phyloP scores from a whole-genome alignment of 352 stramenopile genomes.

The Globisporangium parvum region DNA sequence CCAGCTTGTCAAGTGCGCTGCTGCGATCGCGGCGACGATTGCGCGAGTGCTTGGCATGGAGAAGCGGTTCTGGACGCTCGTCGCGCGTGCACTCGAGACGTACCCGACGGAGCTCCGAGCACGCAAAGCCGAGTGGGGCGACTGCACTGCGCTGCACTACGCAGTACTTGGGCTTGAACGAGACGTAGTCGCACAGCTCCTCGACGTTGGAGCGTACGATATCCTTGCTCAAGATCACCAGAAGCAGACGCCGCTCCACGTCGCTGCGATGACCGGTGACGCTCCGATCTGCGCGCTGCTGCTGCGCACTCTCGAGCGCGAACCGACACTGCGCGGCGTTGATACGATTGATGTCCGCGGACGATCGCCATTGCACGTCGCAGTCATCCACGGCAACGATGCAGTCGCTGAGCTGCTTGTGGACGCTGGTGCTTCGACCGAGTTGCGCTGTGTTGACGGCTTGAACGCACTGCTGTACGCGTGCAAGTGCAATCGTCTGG shows the following conservation, averaged over 20 bases:
- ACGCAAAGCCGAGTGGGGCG: slow-evolving; percentile 31
- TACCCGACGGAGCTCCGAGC: slow-evolving; percentile 22
- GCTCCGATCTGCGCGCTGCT: slow-evolving; percentile 32
- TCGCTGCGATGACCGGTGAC: slow-evolving; percentile 38
- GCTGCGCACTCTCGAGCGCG: slow-evolving; percentile 26
- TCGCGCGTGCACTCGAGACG: slow-evolving; percentile 25
- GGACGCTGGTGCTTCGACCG: slow-evolving; percentile 27
- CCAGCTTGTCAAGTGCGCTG: slow-evolving; percentile 29
- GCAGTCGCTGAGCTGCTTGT: slow-evolving; percentile 30
- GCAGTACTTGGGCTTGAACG: slow-evolving; percentile 36
- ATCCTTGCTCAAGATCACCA: slow-evolving; percentile 33
- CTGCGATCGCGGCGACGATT: slow-evolving; percentile 31
- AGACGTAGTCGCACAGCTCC: slow-evolving; percentile 25
- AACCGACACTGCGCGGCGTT: not conserved
- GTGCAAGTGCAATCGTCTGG: slow-evolving; percentile 38
- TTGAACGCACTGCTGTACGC: slow-evolving; percentile 46
- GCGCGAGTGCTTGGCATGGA: slow-evolving; percentile 22
- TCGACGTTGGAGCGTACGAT: slow-evolving; percentile 34
- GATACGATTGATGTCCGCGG: slow-evolving; percentile 21
- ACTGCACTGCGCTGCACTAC: slow-evolving; percentile 39
- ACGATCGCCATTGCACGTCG: slow-evolving; percentile 42
- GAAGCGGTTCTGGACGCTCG: slow-evolving; percentile 41
- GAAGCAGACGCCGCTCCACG: slow-evolving; percentile 42
- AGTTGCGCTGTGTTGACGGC: slow-evolving; percentile 25
- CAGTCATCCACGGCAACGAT: slow-evolving; percentile 40